phyloP scores from a whole-genome alignment of 371 early-diverging fungal species.

The Syncephalastrum racemosum region DNA sequence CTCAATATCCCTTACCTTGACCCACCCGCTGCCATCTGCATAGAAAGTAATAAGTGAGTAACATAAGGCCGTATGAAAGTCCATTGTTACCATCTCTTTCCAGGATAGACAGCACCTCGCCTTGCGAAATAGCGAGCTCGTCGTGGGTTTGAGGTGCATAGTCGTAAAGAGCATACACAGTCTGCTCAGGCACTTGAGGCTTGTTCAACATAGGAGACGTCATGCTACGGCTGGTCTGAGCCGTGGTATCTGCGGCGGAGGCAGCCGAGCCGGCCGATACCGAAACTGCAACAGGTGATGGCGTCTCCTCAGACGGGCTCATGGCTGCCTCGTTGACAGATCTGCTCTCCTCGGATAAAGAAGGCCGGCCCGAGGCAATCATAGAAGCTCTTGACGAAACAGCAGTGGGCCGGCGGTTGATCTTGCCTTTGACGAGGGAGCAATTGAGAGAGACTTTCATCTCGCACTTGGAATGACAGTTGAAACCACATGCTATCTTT shows the following conservation, averaged over 20 bases:
- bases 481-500: conserved; percentile 72
- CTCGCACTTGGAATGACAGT: conserved; percentile 84
- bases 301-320: background rate
- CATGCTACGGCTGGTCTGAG: background rate
- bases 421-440: conserved; percentile 60
- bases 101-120: conserved; percentile 63
- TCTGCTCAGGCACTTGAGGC: background rate
- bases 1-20: conserved; percentile 47
- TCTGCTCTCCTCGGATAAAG: background rate
- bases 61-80: background rate
- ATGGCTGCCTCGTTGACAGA: background rate
- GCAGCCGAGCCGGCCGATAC: background rate
- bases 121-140: conserved; percentile 71
- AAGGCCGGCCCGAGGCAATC: conserved; percentile 7
- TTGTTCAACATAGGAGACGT: background rate
- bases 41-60: conserved; percentile 3
- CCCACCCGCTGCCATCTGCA: conserved; percentile 78
- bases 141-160: conserved; percentile 74
- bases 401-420: conserved; percentile 43
- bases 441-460: conserved; percentile 83
- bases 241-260: background rate
- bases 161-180: conserved; percentile 68
- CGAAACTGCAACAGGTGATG: conserved; percentile 3
- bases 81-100: conserved; percentile 43
- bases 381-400: conserved; percentile 15